Base-by-base conservation (phyloP, 208 protist species). In the Leptomonas seymouri region DNA sequence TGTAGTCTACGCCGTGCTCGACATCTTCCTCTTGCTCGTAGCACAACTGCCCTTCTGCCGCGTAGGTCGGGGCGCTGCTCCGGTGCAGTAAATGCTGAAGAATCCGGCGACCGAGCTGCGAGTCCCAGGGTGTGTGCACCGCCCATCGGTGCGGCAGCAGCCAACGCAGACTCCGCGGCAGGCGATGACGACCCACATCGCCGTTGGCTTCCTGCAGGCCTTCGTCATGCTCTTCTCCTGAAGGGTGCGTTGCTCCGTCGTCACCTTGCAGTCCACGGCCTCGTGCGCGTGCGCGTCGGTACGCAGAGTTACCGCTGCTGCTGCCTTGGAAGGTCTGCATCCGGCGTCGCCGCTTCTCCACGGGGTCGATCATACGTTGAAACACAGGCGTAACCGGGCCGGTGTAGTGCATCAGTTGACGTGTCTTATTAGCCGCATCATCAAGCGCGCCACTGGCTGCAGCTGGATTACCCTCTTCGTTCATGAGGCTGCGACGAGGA, bases 111-210 rank as follows among this genome's bases (percentile, higher is more conserved):
- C 71, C 71, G 48, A 77, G 64, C 64, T 77, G 64, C 36, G 65
- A 63, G 56, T 77, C 71, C 71, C 71, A 77, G 25, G 71, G 71
- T 21, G 64, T 77, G 64, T 77, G 63, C 11, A 64, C 41, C 1
- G 64, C 56, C 71, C 71, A 77, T 1, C 63, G 64, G 16, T 56
- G 64, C 28, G 71, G 71, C 48, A 77, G 44, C 58, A 77, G 57
- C 71, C 71, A 77, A 27, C 71, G 64, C 64, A 77, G 64, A 34
- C 67, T 61, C n/a, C 30, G 55, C n/a, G 71, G 71, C 36, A 77
- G 58, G 25, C 59, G 5, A 39, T 14, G 12, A 2, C 15, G 6
- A 15, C 21, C 51, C 5, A n/a, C 2, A 39, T 28, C 11, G 51
- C 51, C 28, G 6, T 2, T 0, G 23, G 3, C 20, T 48, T 15